Conservation (phyloP, 352 stramenopile genomes). For the Thraustochytrium striatum region DNA sequence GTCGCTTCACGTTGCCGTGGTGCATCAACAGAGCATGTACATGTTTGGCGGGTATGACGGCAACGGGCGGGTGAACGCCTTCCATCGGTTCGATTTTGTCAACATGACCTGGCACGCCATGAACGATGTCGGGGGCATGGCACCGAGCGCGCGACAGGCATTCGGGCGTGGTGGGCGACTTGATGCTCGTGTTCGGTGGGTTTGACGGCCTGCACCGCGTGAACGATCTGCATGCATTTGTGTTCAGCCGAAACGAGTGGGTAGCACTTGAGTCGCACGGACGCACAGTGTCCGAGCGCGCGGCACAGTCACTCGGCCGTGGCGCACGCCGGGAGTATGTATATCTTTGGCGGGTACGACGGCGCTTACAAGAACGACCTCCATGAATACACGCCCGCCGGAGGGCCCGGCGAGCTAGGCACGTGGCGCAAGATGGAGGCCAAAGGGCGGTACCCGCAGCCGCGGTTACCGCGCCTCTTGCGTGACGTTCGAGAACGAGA, state of each 20-base stretch:
- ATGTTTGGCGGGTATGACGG: conserved; percentile 95
- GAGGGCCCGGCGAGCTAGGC: neutral
- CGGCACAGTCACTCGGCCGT: conserved; percentile 92
- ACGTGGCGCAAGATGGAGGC: conserved; percentile 35
- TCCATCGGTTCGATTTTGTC: conserved; percentile 93
- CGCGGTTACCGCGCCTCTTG: conserved; percentile 63
- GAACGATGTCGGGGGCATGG: neutral
- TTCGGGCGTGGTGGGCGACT: conserved; percentile 7
- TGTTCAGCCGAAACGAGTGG: conserved; percentile 72
- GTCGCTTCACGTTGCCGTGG: conserved; percentile 84
- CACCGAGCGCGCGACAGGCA: conserved; percentile 5
- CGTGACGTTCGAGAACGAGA: conserved; percentile 51
- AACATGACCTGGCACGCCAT: conserved; percentile 36
- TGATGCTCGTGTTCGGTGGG: conserved; percentile 90
- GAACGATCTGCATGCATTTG: conserved; percentile 93
- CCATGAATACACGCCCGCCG: conserved; percentile 63
- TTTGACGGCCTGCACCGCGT: conserved; percentile 95
- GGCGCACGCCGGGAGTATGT: conserved; percentile 86
- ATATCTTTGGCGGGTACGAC: conserved; percentile 84
- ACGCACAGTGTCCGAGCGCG: conserved; percentile 70
- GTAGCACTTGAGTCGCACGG: neutral
- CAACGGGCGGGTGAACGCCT: conserved; percentile 91
- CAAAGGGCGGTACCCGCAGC: conserved; percentile 62
- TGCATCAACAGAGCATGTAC: conserved; percentile 83
- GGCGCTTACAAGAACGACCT: conserved; percentile 79